Percentiles rank a stretch among this genome's conserved stretches.
These are phyloP conservation scores for Penicilliopsis zonata DNA, from an alignment of 495 filamentous ascomycete species.

Conservation along the genomic window DNA sequence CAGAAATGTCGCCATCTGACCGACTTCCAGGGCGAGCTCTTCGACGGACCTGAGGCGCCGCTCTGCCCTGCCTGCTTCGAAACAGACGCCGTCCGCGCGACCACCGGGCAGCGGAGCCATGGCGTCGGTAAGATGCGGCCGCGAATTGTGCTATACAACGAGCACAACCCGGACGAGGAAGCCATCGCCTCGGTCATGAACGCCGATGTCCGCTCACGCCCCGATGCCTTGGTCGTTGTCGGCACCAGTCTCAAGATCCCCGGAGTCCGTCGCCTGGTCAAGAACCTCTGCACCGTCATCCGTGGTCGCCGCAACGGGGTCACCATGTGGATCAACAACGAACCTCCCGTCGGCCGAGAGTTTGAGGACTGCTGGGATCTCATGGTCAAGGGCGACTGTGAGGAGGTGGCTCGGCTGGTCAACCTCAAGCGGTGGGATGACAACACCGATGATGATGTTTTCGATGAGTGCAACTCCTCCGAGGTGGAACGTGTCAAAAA, in stretches of 20 bases:
- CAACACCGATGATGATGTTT: slow-evolving; percentile 26
- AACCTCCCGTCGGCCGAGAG: slow-evolving; percentile 68
- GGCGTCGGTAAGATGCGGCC: slow-evolving; percentile 85
- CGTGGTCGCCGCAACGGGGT: slow-evolving; percentile 74
- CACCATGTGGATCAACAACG: slow-evolving; percentile 88
- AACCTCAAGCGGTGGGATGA: slow-evolving; percentile 71
- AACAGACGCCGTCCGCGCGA: slow-evolving; percentile 62
- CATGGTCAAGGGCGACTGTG: slow-evolving; percentile 75
- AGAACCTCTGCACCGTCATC: slow-evolving; percentile 77
- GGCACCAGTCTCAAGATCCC: slow-evolving; percentile 93
- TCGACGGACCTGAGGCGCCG: slow-evolving; percentile 77
- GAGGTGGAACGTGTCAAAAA: slow-evolving; percentile 26
- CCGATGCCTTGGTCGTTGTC: slow-evolving; percentile 87
- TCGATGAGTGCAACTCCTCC: slow-evolving; percentile 29
- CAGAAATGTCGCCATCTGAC: slow-evolving; percentile 74
- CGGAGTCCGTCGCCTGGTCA: slow-evolving; percentile 76
- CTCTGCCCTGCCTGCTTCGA: slow-evolving; percentile 63
- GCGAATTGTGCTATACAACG: slow-evolving; percentile 93
- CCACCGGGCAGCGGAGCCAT: slow-evolving; percentile 84
- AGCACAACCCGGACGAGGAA: slow-evolving; percentile 90
- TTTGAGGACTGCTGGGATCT: slow-evolving; percentile 89
- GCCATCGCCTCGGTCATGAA: slow-evolving; percentile 85
- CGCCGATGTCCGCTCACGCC: slow-evolving; percentile 70
- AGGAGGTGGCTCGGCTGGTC: slow-evolving; percentile 69
- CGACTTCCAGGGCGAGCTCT: slow-evolving; percentile 65